A percentile compares a stretch with the other conserved stretches of the same genome.
Conservation (phyloP, 805 yeast genomes). For the Candida alai region DNA sequence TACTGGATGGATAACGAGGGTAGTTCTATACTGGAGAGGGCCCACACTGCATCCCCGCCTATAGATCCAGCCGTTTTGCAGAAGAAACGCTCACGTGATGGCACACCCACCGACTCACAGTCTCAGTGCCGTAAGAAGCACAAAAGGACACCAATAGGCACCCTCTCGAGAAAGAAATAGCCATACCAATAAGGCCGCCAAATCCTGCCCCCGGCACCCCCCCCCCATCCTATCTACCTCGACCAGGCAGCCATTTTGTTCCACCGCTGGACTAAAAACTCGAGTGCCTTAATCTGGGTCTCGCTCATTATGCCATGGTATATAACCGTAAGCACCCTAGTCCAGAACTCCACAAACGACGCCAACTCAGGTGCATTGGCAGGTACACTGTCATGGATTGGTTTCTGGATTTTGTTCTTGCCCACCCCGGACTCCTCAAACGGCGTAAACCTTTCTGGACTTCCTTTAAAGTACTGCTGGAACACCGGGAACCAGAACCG, state of each 20-base stretch:
- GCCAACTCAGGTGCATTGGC: slow-evolving; percentile 17
- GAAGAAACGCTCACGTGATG: too few relatives aligned
- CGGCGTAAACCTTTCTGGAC: slow-evolving; percentile 13
- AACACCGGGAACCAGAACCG: slow-evolving; percentile 59
- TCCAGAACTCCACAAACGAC: slow-evolving; percentile 53
- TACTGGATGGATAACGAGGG: slow-evolving; percentile 1
- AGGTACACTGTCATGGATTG: slow-evolving; percentile 15
- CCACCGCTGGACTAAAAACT: slow-evolving; percentile 33
- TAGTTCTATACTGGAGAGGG: too few relatives aligned
- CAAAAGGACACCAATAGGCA: too few relatives aligned
- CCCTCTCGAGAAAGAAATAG: too few relatives aligned
- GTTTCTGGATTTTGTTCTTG: slow-evolving; percentile 15
- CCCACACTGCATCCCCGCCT: too few relatives aligned
- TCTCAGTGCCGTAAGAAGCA: too few relatives aligned
- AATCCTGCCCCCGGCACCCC: too few relatives aligned
- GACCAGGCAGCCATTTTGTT: slow-evolving; percentile 8
- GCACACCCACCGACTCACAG: too few relatives aligned
- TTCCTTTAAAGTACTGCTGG: slow-evolving; percentile 38
- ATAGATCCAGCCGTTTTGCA: too few relatives aligned
- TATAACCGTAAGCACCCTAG: slow-evolving; percentile 36
- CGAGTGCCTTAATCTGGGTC: slow-evolving; percentile 26
- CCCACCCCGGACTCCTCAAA: slow-evolving; percentile 15
- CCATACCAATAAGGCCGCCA: too few relatives aligned
- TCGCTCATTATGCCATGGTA: slow-evolving; percentile 32
- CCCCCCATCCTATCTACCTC: neutral